Conservation (phyloP, 768 basidiomycete genomes). For the Gyrodon lividus region DNA sequence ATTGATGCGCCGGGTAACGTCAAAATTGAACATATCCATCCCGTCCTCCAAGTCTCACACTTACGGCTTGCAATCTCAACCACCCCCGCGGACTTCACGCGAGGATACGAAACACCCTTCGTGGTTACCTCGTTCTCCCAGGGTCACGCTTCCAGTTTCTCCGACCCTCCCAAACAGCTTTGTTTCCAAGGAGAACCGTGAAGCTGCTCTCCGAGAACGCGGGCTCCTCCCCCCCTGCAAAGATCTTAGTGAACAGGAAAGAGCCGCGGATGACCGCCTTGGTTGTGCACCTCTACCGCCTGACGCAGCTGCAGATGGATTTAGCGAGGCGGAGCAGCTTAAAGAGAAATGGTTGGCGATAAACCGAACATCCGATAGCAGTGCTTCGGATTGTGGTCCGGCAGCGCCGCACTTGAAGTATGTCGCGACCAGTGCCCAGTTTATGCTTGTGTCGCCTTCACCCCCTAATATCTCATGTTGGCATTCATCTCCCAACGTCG, state of each 20-base stretch:
- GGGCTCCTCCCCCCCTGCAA: conserved; percentile 51
- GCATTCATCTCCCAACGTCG: neutral
- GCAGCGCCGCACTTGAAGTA: neutral
- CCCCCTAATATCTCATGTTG: neutral
- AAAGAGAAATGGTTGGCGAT: conserved; percentile 54
- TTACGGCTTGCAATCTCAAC: conserved; percentile 9
- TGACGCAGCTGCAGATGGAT: conserved; percentile 12
- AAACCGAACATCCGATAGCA: conserved; percentile 30
- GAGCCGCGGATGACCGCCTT: conserved; percentile 43
- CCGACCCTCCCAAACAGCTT: conserved; percentile 23
- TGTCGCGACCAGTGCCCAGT: neutral
- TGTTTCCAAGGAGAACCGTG: conserved; percentile 26
- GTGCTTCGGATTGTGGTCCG: conserved; percentile 20
- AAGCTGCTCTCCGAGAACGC: conserved; percentile 60
- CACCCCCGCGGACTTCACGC: conserved; percentile 11
- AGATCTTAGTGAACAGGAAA: conserved; percentile 37
- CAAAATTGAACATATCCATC: conserved; percentile 25
- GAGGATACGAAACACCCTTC: neutral
- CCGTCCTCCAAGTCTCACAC: conserved; percentile 10
- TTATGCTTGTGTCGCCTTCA: neutral
- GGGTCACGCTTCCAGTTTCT: neutral
- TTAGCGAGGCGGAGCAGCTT: conserved; percentile 50
- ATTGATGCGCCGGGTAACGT: conserved; percentile 31
- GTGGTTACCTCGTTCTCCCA: conserved; percentile 7
- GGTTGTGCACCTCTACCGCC: conserved; percentile 35